Base-by-base conservation (phyloP, 1,139 yeast species). In the Hyphopichia fennica region DNA sequence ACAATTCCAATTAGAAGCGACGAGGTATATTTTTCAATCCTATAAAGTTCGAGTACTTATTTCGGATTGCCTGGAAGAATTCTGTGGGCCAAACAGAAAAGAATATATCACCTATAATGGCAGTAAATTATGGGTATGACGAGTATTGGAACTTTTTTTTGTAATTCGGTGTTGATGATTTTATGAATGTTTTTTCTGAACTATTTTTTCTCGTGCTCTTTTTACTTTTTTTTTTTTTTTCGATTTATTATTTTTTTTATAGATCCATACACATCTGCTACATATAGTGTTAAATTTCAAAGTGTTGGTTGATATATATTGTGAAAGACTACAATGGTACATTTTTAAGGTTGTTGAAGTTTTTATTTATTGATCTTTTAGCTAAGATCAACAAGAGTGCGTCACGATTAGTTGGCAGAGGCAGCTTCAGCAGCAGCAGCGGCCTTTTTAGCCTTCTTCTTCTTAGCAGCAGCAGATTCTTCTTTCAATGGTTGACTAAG, bases 401-500 rank as follows among this genome's bases (percentile, higher is more conserved):
- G 5, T 20, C 23, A 25, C n/a, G 11, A 4, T 25, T 25, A 25
- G 11, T 25, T 25, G 13, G 28, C 28, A 25, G 28, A 5, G 11
- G n/a, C 28, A 25, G 28, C 28, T 25, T 25, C 28, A 10, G 25
- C 25, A 19, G 35, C 16, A 11, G 34, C 34, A 20, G 35, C 25
- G n/a, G 35, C 35, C 4, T n/a, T 16, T 22, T 31, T 31, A n/a
- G 15, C 17, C 14, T n/a, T 16, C 35, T 75, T 71, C 66, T 76
- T 76, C 70, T 79, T 78, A 63, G 79, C 77, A 60, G 69, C 13
- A 19, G 15, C 9, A 19, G 35, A 18, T 8, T 20, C 17, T 63
- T 74, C 73, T 58, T 81, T 74, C 51, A 69, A 66, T 36, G 90
- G 82, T 47, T 77, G 68, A 45, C 82, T 67, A 52, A 85, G 65